Evolutionary conservation across 75 land plant genomes (phyloP), one percentile per base, ranked within the genome.

Genomic region (Larix kaempferi): DNA sequence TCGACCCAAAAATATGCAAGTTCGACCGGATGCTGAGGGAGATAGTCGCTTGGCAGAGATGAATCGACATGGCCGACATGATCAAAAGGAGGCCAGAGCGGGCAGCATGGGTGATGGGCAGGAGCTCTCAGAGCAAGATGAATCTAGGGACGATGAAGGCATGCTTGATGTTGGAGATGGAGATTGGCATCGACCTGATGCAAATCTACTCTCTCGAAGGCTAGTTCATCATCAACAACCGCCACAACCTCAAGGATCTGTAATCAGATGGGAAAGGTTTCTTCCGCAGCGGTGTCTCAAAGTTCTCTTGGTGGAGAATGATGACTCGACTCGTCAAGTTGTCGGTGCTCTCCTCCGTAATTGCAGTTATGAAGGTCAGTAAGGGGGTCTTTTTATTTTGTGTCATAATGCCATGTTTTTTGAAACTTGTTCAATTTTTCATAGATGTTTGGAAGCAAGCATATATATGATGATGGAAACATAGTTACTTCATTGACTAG

Each of bases 231-330:
- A 16, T 12, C 76, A 82, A 67, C 89, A 81, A 59, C 84, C 74
- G 59, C 88, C 76, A 19, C 83, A 57, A 59, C 81, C 81, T 78
- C 86, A 61, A 71, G 91, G 80, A 22, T 60, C 84, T 5, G 75
- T 78, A 1, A 78, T 86, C 21, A 78, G 91, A 11, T 96, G 99
- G 99, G 99, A 96, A 77, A 87, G 91, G 49, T 94, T 94, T 74
- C 92, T 94, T 26, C 91, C 89, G 5, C 82, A 87, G 35, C 90
- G 84, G 44, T 89, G 89, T 23, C 71, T 96, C 56, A 88, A 81
- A 72, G 98, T 96, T 74, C 78, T 96, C 54, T 86, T 96, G 67
- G 99, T 94, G 79, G 99, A 96, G 76, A 91, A 94, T 77, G 99
- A 96, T 64, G 93, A 92, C 78, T 88, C 93, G 3, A 96, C 99